Evolutionary conservation across 2,329 filamentous ascomycete genomes (phyloP), one percentile per base, ranked within the genome.

Genomic region (Xylaria hypoxylon): DNA sequence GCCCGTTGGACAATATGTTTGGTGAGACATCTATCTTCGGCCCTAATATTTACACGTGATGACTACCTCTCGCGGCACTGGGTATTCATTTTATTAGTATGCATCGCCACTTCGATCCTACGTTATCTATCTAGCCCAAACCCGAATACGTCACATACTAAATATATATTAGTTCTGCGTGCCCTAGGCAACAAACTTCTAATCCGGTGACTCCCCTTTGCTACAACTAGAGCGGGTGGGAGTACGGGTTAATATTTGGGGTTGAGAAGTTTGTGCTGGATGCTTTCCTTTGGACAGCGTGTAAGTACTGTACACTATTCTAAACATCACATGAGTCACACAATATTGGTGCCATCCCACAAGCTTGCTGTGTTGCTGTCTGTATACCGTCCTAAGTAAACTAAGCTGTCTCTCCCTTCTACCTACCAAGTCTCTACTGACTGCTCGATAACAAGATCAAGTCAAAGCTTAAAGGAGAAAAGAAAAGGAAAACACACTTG

Each of bases 21-120:
- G 17, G 19, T 33, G 35, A 62, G 40, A 62, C 47, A 52, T 26
- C 38, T 40, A 11, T 61, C 52, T 47, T 57, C 52, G 51, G 40
- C 59, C 59, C 53, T 33, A 47, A 26, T n/a, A 5, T 38, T 28
- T n/a, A 55, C 64, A 53, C 33, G 48, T 62, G 53, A 63, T 42
- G 17, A 22, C n/a, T 52, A n/a, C 13, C 6, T 52, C 42, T 31
- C 19, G 42, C 35, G n/a, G 22, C 42, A 24, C 7, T 51, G n/a
- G 22, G 7, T 26, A 17, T 33, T 44, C 47, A 44, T 28, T 19
- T 59, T 22, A 33, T 28, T 7, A 15, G 40, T 8, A 24, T 15
- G 15, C 33, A 38, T 38, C 26, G 40, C 31, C 24, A 52, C 19
- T 5, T 58, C 40, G 47, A 40, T 17, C 45, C n/a, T 42, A 26